Evolutionary conservation across 306 rosid species (phyloP).

Genomic region (Vigna hirtella): DNA sequence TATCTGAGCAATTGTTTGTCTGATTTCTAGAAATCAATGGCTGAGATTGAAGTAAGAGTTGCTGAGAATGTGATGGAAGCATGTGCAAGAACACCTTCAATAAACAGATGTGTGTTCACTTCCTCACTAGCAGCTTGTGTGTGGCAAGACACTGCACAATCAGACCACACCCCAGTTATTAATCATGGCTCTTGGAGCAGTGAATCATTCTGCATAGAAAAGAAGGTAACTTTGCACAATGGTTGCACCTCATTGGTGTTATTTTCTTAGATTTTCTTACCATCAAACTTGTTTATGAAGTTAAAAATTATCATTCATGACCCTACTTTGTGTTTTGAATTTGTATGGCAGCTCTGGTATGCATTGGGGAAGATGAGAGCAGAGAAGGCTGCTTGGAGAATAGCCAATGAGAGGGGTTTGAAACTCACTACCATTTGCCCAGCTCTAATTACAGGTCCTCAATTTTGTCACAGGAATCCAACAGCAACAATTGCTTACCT

Average conservation of each 20-base stretch:
- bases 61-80: constrained; percentile 88
- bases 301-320: not conserved
- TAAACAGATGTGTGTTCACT: constrained; percentile 81
- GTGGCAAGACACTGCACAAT: constrained; percentile 58
- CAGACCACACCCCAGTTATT: constrained; percentile 45
- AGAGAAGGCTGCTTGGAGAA: constrained; percentile 83
- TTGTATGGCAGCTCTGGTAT: constrained; percentile 80
- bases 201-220: constrained; percentile 66
- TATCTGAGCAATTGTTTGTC: constrained; percentile 25
- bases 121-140: constrained; percentile 86
- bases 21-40: constrained; percentile 77
- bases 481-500: constrained; percentile 91
- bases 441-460: constrained; percentile 73
- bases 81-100: constrained; percentile 69
- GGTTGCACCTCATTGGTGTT: not conserved
- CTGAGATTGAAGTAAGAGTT: constrained; percentile 72
- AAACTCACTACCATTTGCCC: constrained; percentile 81
- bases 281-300: not conserved
- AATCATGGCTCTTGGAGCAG: constrained; percentile 76
- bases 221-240: constrained; percentile 58
- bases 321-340: not conserved
- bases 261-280: not conserved
- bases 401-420: constrained; percentile 70
- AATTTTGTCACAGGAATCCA: constrained; percentile 60
- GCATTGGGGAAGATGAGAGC: constrained; percentile 84